phyloP scores from a whole-genome alignment of 164 flowering plant genomes.

The Protea cynaroides region DNA sequence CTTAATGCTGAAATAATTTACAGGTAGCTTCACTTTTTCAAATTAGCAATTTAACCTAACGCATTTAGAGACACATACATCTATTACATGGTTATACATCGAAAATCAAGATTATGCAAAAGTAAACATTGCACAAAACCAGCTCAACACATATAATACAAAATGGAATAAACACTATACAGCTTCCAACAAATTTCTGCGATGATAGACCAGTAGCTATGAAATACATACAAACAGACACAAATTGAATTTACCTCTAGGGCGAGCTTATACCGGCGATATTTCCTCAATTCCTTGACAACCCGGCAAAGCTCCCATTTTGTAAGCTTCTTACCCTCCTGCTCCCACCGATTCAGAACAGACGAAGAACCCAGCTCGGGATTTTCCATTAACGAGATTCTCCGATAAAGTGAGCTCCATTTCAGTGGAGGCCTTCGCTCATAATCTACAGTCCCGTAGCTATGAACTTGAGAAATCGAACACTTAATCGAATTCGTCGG shows the following conservation, averaged over 20 bases:
- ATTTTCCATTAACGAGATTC: constrained; percentile 48
- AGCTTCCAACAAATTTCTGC: background rate
- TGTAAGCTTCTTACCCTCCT: constrained; percentile 44
- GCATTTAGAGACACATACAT: too few species aligned
- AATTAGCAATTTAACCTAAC: too few species aligned
- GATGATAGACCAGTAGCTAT: background rate
- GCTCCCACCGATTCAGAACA: constrained; percentile 54
- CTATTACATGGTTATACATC: too few species aligned
- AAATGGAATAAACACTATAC: too few species aligned
- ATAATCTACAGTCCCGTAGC: constrained; percentile 56
- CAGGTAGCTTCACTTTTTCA: too few species aligned
- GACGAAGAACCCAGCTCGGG: constrained; percentile 44
- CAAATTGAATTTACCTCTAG: constrained; percentile 46
- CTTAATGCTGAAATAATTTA: too few species aligned
- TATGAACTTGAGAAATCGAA: constrained; percentile 45
- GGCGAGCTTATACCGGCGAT: constrained; percentile 46
- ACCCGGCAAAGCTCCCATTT: constrained; percentile 79
- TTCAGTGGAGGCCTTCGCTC: constrained; percentile 47
- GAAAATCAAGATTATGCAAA: too few species aligned
- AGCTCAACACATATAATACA: too few species aligned
- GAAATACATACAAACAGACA: background rate
- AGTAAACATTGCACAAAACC: too few species aligned
- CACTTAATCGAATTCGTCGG: constrained; percentile 17
- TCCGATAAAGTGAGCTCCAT: constrained; percentile 57
- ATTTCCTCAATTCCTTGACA: constrained; percentile 73